Percentiles rank a stretch among this genome's conserved stretches.
phyloP scores from a whole-genome alignment of 2,329 filamentous ascomycete species.

The Aspergillus texensis region DNA sequence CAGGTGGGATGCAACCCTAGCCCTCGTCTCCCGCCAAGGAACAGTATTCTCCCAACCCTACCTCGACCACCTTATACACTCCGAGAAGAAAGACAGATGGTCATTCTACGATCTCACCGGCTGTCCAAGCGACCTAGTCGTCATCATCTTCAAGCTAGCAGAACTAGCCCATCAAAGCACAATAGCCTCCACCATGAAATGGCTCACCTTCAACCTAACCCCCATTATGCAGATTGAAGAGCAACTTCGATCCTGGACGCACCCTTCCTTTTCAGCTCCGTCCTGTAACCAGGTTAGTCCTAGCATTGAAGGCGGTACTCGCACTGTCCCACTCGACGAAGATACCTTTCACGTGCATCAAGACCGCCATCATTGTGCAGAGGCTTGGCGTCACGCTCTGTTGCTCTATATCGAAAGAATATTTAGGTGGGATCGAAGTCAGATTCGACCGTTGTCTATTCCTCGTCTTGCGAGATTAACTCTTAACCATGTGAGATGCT shows the following conservation, averaged over 20 bases:
- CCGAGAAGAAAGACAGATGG: conserved; percentile 23
- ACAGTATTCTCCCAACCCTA: conserved; percentile 29
- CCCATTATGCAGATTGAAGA: neutral
- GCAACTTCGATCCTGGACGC: neutral
- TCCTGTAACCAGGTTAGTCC: no score
- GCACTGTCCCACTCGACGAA: neutral
- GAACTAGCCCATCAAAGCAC: conserved; percentile 34
- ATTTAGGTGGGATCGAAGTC: conserved; percentile 5
- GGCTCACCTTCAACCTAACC: conserved; percentile 18
- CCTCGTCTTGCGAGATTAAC: neutral
- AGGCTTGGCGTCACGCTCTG: conserved; percentile 3
- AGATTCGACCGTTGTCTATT: neutral
- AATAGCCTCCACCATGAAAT: conserved; percentile 32
- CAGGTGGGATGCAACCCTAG: conserved; percentile 35
- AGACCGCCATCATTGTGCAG: conserved; percentile 8
- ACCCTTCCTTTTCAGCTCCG: neutral
- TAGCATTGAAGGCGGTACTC: no score
- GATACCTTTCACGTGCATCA: neutral
- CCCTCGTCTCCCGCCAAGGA: conserved; percentile 34
- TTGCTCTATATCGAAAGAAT: conserved; percentile 7
- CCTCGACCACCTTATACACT: conserved; percentile 22
- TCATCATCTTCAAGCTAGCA: conserved; percentile 30
- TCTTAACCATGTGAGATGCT: neutral
- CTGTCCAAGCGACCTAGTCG: conserved; percentile 34
- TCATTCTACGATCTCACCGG: conserved; percentile 39